Percentiles rank a stretch among this genome's conserved stretches.
These are phyloP conservation scores for Paraconiothyrium brasiliense DNA, from an alignment of 2,329 filamentous ascomycete genomes.

Conservation along the genomic window DNA sequence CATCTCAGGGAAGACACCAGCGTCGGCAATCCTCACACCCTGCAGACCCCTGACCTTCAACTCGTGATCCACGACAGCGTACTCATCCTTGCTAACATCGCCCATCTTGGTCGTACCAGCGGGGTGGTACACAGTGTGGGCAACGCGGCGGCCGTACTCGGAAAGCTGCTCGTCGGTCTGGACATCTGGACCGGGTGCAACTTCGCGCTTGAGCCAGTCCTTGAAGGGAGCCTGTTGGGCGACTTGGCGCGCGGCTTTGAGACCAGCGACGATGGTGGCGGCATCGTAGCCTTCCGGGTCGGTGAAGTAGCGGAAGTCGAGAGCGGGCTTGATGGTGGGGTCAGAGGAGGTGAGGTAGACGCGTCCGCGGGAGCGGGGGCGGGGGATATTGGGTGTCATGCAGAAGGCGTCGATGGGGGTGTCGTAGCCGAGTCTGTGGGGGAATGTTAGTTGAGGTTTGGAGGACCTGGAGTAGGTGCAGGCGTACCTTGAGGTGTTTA, in stretches of 20 bases:
- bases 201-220: slow-evolving; percentile 83
- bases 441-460: slow-evolving; percentile 19
- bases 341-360: slow-evolving; percentile 81
- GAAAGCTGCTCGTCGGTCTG: slow-evolving; percentile 82
- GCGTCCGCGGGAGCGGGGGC: slow-evolving; percentile 78
- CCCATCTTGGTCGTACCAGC: slow-evolving; percentile 93
- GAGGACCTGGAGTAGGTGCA: neutral
- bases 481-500: slow-evolving; percentile 75
- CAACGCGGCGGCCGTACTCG: slow-evolving; percentile 81
- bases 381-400: slow-evolving; percentile 92
- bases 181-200: slow-evolving; percentile 77
- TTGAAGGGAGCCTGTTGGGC: slow-evolving; percentile 80
- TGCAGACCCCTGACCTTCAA: slow-evolving; percentile 77
- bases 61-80: slow-evolving; percentile 82
- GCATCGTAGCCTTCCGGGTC: slow-evolving; percentile 87
- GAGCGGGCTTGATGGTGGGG: slow-evolving; percentile 78
- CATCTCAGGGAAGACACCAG: slow-evolving; percentile 89
- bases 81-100: slow-evolving; percentile 70
- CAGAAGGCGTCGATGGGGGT: slow-evolving; percentile 81
- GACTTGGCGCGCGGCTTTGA: slow-evolving; percentile 79
- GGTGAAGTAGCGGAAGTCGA: slow-evolving; percentile 91
- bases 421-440: slow-evolving; percentile 72
- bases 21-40: slow-evolving; percentile 82
- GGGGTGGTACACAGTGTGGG: slow-evolving; percentile 91
- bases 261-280: slow-evolving; percentile 79